Conservation (phyloP, 164 flowering plant species). For the Echeveria elegans region DNA sequence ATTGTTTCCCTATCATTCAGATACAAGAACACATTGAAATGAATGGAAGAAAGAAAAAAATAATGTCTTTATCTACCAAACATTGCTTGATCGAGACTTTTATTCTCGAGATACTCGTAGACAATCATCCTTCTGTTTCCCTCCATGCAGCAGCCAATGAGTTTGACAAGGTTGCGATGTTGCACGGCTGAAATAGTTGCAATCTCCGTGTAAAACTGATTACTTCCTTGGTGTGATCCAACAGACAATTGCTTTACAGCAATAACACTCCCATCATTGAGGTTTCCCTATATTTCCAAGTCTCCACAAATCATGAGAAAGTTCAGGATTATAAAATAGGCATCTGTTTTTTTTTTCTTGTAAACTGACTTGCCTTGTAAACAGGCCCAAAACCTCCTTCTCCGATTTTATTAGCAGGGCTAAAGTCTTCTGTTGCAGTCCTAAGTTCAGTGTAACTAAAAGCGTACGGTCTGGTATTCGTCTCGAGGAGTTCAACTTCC, state of each 20-base stretch:
- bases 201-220: slow-evolving; percentile 4
- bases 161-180: slow-evolving; percentile 29
- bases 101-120: slow-evolving; percentile 65
- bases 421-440: background rate
- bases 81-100: slow-evolving; percentile 36
- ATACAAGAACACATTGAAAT: too few species aligned
- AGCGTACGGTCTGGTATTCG: background rate
- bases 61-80: background rate
- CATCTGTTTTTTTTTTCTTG: background rate
- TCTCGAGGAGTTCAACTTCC: background rate
- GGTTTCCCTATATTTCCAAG: slow-evolving; percentile 2
- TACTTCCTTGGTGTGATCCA: slow-evolving; percentile 3
- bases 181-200: slow-evolving; percentile 15
- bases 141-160: slow-evolving; percentile 29
- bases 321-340: background rate
- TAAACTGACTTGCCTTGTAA: slow-evolving; percentile 1
- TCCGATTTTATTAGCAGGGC: background rate
- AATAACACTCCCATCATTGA: background rate
- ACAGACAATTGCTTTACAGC: slow-evolving; percentile 5
- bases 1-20: background rate
- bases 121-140: slow-evolving; percentile 46
- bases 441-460: background rate
- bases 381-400: slow-evolving; percentile 10
- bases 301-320: background rate
- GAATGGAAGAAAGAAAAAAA: too few species aligned